These are phyloP conservation scores for Brasenia schreberi DNA, from an alignment of 164 flowering plant species.

Conservation along the genomic window DNA sequence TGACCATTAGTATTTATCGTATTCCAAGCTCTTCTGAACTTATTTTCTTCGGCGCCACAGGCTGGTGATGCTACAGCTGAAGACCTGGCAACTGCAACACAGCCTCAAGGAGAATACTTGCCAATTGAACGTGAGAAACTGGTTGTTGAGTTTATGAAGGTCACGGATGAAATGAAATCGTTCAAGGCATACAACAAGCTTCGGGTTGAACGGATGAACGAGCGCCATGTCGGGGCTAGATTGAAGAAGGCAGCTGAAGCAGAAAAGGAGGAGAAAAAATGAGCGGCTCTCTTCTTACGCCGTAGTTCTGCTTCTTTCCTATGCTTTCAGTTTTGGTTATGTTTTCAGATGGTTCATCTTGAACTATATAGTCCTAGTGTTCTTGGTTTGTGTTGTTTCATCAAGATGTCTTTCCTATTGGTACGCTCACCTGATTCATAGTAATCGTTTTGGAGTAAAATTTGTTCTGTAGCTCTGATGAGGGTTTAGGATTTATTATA, in stretches of 20 bases:
- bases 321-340: neutral
- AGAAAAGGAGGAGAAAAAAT: slow-evolving; percentile 57
- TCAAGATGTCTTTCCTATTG: too few species aligned
- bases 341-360: neutral
- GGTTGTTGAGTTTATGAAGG: slow-evolving; percentile 31
- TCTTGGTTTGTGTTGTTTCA: too few species aligned
- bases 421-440: too few species aligned
- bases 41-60: slow-evolving; percentile 5
- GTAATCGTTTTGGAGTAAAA: too few species aligned
- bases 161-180: slow-evolving; percentile 34
- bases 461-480: too few species aligned
- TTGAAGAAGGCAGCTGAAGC: slow-evolving; percentile 49
- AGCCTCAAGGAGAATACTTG: slow-evolving; percentile 30
- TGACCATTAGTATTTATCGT: neutral
- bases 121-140: slow-evolving; percentile 31
- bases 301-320: neutral
- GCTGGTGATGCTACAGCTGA: slow-evolving; percentile 35
- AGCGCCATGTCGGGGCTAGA: slow-evolving; percentile 31
- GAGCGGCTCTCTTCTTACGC: neutral
- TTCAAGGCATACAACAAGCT: slow-evolving; percentile 44
- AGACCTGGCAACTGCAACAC: slow-evolving; percentile 35
- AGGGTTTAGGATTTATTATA: too few species aligned
- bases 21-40: neutral
- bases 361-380: too few species aligned
- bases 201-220: slow-evolving; percentile 29